Evolutionary conservation across 2,329 filamentous ascomycete species (phyloP), one percentile per base, ranked within the genome.

Genomic region (Davidsoniella neocaledoniae): DNA sequence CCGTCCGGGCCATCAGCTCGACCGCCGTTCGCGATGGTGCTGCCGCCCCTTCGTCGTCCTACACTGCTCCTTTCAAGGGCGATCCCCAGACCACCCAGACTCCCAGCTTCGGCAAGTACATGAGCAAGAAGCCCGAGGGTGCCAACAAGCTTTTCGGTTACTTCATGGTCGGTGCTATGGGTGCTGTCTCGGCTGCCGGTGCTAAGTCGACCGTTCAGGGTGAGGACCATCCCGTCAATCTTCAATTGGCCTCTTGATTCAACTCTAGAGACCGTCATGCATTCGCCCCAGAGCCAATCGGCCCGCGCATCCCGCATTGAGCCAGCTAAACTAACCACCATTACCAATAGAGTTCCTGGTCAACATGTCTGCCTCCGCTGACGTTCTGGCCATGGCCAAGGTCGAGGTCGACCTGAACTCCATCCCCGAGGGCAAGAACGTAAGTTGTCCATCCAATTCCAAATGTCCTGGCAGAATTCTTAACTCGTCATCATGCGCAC

Each of bases 381-480:
- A 98, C 64, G 87, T 98, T 64, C 72, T 98, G 71, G 91, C 93
- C 65, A 93, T 95, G 81, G 91, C 91, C 68, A 98, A 98, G 82
- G 91, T 98, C 60, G 91, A 98, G 74, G 83, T 98, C 60, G 86
- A 94, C 68, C 83, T 98, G 58, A 74, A 74, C 61, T 68, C 86
- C 57, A 96, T 98, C 62, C 91, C 91, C 56, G 90, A 96, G 76
- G 91, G 91, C 77, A 98, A 96, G 84, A 98, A 98, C 74, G 91
- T 88, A 73, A 66, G 83, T 74, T 46, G 48, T 49, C 16, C 16
- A 5, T 26, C 40, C n/a, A 16, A 9, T 8, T 12, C 9, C 12
- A 5, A 33, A 33, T 33, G 1, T 33, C 8, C 29, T 33, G 29
- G 12, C 29, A 33, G 29, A 33, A 33, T 9, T 33, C 39, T 40